Base-by-base conservation (phyloP, 192 early-diverging fungal genomes). In the Gorgonomyces haynaldii region DNA sequence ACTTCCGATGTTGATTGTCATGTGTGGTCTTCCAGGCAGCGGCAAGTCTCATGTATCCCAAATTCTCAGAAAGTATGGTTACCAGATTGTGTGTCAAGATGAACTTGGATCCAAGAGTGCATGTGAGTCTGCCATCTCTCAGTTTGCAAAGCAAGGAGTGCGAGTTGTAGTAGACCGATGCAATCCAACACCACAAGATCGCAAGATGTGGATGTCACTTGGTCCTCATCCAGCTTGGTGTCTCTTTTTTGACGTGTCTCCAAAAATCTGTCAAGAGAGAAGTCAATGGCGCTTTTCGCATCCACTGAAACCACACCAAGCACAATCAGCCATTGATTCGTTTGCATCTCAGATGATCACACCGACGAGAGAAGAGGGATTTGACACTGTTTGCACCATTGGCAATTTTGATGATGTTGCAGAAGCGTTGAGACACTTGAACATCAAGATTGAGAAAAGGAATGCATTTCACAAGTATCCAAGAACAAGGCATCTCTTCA, bases 401-500 rank as follows among this genome's bases (percentile, higher is more conserved):
- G 29, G 19, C 9, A 53, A 41, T 28, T 64, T 64, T 38, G 21
- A n/a, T 17, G 60, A 63, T 29, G 54, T 54, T 1, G 24, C 35
- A 10, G 12, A 17, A 19, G 32, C 59, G 16, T 24, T 64, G n/a
- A 19, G 32, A 15, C 45, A 63, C 31, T 64, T 61, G 52, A 54
- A 54, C 3, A 24, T 63, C 13, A 53, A 53, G 20, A 4, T 42
- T 9, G 16, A 6, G 13, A 39, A 32, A 17, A 28, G 27, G n/a
- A 27, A 35, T 7, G 44, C 45, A 4, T 64, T 64, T 42, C 17
- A 54, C 36, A 71, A 68, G 40, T 71, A 61, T 50, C 69, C 69
- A n/a, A 57, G 69, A 9, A 71, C 69, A 1, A 26, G 54, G 4
- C 69, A 71, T 52, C 41, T 71, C 3, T 52, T 58, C 24, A 52